Evolutionary conservation across 495 filamentous ascomycete species (phyloP).

Genomic region (Penicillium malachiteum): DNA sequence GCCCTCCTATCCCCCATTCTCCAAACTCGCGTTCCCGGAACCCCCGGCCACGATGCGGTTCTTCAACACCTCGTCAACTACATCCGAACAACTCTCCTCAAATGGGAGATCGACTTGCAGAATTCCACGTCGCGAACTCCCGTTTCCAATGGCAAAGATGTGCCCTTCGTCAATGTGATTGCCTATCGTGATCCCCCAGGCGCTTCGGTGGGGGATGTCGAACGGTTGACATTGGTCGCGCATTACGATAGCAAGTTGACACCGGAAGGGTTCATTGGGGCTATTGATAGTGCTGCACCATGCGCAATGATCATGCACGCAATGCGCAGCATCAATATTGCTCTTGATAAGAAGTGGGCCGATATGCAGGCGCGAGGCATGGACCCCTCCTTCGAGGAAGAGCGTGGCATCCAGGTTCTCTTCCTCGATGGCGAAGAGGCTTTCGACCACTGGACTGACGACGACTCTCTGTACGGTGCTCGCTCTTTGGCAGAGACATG

Average conservation of each 20-base stretch:
- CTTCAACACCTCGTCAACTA: slow-evolving; percentile 82
- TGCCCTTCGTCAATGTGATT: slow-evolving; percentile 87
- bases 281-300: slow-evolving; percentile 88
- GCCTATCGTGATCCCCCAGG: slow-evolving; percentile 89
- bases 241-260: slow-evolving; percentile 88
- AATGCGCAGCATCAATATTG: slow-evolving; percentile 74
- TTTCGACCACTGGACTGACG: slow-evolving; percentile 72
- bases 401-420: slow-evolving; percentile 83
- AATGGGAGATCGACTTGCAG: slow-evolving; percentile 78
- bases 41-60: slow-evolving; percentile 67
- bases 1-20: slow-evolving; percentile 84
- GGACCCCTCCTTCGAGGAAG: slow-evolving; percentile 56
- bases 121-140: slow-evolving; percentile 86
- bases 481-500: slow-evolving; percentile 74
- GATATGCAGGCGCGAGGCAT: slow-evolving; percentile 60
- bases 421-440: slow-evolving; percentile 95
- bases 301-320: slow-evolving; percentile 91
- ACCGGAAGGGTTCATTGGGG: slow-evolving; percentile 89
- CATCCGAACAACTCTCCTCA: slow-evolving; percentile 68
- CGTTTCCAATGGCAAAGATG: slow-evolving; percentile 58
- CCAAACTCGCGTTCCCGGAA: slow-evolving; percentile 86
- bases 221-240: slow-evolving; percentile 80
- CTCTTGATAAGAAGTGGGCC: slow-evolving; percentile 77
- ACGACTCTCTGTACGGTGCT: slow-evolving; percentile 85
- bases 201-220: slow-evolving; percentile 67